Evolutionary conservation across 345 rosid genomes (phyloP).

Genomic region (Turritis glabra): DNA sequence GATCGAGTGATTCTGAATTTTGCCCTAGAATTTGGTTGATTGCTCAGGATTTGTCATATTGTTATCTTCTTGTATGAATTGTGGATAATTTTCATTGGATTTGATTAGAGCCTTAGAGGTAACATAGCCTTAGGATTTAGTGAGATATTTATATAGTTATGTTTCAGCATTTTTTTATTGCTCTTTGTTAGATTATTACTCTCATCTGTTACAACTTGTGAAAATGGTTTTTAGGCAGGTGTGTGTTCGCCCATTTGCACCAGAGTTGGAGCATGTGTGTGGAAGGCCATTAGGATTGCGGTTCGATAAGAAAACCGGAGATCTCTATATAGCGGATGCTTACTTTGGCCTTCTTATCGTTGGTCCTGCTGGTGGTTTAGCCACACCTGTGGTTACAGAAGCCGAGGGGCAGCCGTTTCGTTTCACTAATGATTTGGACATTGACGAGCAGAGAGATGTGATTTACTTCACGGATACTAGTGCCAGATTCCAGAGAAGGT

Average conservation of each 20-base stretch:
- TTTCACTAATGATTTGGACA: constrained; percentile 76
- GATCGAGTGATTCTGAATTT: neutral
- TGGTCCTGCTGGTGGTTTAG: constrained; percentile 70
- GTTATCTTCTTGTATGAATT: neutral
- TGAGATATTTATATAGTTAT: neutral
- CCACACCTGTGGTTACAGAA: constrained; percentile 51
- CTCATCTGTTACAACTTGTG: constrained; percentile 5
- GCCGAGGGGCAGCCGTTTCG: constrained; percentile 58
- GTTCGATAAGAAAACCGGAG: constrained; percentile 63
- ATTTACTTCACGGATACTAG: constrained; percentile 80
- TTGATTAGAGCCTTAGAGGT: neutral
- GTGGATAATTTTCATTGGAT: constrained; percentile 1
- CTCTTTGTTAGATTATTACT: neutral
- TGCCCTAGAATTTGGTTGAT: neutral
- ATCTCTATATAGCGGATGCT: constrained; percentile 79
- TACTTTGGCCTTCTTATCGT: constrained; percentile 66
- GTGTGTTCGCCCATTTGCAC: constrained; percentile 64
- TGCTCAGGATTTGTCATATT: neutral
- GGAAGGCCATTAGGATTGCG: constrained; percentile 78
- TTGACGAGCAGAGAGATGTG: constrained; percentile 55
- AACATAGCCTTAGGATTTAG: constrained; percentile 1
- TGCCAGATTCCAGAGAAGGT: constrained; percentile 67
- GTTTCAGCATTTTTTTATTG: neutral
- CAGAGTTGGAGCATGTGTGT: constrained; percentile 68
- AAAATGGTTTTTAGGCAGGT: constrained; percentile 44